Conservation (phyloP, 148 eudicot species). For the Heliosperma pusillum region DNA sequence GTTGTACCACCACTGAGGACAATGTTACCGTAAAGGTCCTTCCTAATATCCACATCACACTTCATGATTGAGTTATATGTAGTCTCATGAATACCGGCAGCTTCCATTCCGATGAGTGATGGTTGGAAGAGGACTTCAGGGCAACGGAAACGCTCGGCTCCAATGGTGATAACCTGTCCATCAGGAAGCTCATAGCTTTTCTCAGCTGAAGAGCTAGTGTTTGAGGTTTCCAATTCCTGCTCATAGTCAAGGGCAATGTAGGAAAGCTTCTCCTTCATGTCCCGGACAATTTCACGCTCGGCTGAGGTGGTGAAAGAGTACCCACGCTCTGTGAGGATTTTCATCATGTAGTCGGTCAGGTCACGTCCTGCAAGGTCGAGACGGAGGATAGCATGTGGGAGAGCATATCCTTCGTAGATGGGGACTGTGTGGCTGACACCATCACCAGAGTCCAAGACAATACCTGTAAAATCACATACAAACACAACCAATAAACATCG, state of each 20-base stretch:
- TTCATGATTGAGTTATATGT: slow-evolving; percentile 89
- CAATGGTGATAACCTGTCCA: slow-evolving; percentile 53
- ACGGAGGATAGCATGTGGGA: slow-evolving; percentile 81
- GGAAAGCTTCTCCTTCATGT: slow-evolving; percentile 56
- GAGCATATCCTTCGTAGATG: slow-evolving; percentile 76
- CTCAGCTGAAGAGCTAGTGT: slow-evolving; percentile 45
- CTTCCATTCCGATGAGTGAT: slow-evolving; percentile 64
- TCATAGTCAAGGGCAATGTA: slow-evolving; percentile 58
- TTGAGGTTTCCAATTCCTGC: slow-evolving; percentile 44
- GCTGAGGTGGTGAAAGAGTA: slow-evolving; percentile 87
- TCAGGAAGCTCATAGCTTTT: slow-evolving; percentile 51
- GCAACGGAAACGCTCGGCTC: slow-evolving; percentile 53
- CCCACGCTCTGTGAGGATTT: slow-evolving; percentile 83
- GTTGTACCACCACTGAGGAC: slow-evolving; percentile 88
- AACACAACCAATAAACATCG: not conserved
- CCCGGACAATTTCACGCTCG: slow-evolving; percentile 82
- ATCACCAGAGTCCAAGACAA: slow-evolving; percentile 85
- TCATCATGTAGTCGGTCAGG: slow-evolving; percentile 71
- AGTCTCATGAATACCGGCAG: slow-evolving; percentile 79
- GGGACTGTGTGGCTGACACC: slow-evolving; percentile 92
- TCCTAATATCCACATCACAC: slow-evolving; percentile 87
- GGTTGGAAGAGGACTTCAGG: slow-evolving; percentile 50
- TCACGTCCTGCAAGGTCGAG: slow-evolving; percentile 89
- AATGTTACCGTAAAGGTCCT: slow-evolving; percentile 77
- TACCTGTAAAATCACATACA: slow-evolving; percentile 39